Conservation (phyloP, 768 basidiomycete genomes). For the Xerocomus spinulosus region DNA sequence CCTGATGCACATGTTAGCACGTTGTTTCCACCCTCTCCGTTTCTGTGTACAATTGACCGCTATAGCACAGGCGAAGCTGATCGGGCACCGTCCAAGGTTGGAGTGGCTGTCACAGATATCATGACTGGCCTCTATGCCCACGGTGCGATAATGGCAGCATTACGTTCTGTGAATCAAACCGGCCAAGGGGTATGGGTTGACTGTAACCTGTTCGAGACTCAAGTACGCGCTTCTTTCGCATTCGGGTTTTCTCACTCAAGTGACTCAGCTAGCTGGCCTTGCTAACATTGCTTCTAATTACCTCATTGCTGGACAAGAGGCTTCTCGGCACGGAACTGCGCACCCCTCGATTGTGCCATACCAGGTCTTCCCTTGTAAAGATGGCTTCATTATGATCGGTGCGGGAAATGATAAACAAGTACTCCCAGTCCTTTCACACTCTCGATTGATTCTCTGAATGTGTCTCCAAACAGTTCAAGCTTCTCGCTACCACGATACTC, state of each 20-base stretch:
- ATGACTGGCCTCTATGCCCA: slow-evolving; percentile 88
- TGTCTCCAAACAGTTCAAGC: slow-evolving; percentile 53
- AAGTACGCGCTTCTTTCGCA: slow-evolving; percentile 43
- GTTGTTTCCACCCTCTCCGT: slow-evolving; percentile 8
- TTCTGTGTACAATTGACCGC: slow-evolving; percentile 8
- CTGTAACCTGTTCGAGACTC: slow-evolving; percentile 88
- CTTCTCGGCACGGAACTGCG: slow-evolving; percentile 81
- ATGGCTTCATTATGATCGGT: slow-evolving; percentile 91
- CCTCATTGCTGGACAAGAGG: slow-evolving; percentile 81
- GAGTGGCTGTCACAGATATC: slow-evolving; percentile 89
- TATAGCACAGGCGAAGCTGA: slow-evolving; percentile 82
- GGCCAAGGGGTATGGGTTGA: slow-evolving; percentile 90
- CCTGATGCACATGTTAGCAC: slow-evolving; percentile 83
- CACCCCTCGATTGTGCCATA: slow-evolving; percentile 95
- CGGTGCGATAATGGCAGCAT: slow-evolving; percentile 87
- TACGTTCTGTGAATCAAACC: slow-evolving; percentile 77
- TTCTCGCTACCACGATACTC: slow-evolving; percentile 62
- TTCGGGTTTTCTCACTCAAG: slow-evolving; percentile 1
- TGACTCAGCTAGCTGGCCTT: slow-evolving; percentile 73
- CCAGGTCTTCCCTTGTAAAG: slow-evolving; percentile 82
- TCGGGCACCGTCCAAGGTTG: slow-evolving; percentile 88
- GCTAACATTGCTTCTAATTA: slow-evolving; percentile 93
- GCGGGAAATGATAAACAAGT: slow-evolving; percentile 89
- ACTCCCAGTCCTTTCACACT: slow-evolving; percentile 6
- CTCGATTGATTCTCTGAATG: slow-evolving; percentile 9